phyloP scores from a whole-genome alignment of 2,329 filamentous ascomycete genomes.

The Botrytis elliptica region DNA sequence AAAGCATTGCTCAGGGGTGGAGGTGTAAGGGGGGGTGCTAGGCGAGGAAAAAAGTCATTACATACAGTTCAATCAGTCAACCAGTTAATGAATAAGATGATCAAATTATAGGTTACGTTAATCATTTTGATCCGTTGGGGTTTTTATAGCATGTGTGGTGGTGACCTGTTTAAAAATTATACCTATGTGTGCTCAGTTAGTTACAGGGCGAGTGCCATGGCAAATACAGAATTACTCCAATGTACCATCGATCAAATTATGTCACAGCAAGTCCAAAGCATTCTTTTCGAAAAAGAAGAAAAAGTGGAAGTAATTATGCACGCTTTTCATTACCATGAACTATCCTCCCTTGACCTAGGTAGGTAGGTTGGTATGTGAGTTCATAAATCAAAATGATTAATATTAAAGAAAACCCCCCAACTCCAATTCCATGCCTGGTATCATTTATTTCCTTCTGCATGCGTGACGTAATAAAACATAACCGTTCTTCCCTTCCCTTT shows the following conservation, averaged over 20 bases:
- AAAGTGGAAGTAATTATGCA: background rate
- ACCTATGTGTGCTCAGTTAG: too few relatives aligned
- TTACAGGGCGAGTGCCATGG: background rate
- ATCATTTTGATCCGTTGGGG: background rate
- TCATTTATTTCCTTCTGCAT: background rate
- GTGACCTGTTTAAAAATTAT: background rate
- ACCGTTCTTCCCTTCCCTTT: background rate
- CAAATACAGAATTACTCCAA: background rate
- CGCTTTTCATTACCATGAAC: background rate
- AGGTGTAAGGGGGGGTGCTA: background rate
- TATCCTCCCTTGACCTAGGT: background rate
- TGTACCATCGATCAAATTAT: background rate
- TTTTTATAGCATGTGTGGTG: background rate
- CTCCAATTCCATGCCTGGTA: constrained; percentile 4
- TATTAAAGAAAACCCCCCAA: background rate
- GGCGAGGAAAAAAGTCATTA: background rate
- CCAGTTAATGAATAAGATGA: background rate
- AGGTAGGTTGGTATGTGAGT: background rate
- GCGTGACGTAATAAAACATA: background rate
- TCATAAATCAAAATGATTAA: background rate
- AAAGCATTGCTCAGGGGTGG: background rate
- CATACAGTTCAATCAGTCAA: background rate
- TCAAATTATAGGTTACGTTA: background rate
- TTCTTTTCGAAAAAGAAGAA: background rate
- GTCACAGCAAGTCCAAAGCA: background rate